Evolutionary conservation across 2,329 filamentous ascomycete species (phyloP).

Genomic region (Fusarium poae): DNA sequence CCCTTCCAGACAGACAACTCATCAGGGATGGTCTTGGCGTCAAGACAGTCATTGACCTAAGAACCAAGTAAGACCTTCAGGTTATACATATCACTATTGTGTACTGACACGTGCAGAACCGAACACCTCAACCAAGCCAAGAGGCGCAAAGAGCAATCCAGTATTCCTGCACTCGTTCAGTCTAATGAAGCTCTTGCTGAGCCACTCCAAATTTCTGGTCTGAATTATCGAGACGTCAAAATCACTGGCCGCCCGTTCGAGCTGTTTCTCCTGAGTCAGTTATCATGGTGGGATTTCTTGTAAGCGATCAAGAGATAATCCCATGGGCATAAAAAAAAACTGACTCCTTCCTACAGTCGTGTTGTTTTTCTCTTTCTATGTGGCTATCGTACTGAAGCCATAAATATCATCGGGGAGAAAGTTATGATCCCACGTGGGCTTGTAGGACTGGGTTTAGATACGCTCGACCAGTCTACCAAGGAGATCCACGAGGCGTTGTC

Average conservation of each 20-base stretch:
- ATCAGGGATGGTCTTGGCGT: slow-evolving; percentile 73
- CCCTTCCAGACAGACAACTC: slow-evolving; percentile 70
- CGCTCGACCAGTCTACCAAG: slow-evolving; percentile 73
- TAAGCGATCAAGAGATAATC: slow-evolving; percentile 53
- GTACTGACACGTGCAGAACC: slow-evolving; percentile 63
- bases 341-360: slow-evolving; percentile 44
- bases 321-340: neutral
- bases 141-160: slow-evolving; percentile 66
- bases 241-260: slow-evolving; percentile 81
- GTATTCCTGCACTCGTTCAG: slow-evolving; percentile 53
- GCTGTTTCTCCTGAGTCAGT: slow-evolving; percentile 72
- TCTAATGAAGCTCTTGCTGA: slow-evolving; percentile 66
- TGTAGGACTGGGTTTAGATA: slow-evolving; percentile 76
- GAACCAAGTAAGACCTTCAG: slow-evolving; percentile 71
- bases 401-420: slow-evolving; percentile 75
- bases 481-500: slow-evolving; percentile 65
- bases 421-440: slow-evolving; percentile 81
- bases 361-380: slow-evolving; percentile 72
- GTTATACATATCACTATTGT: neutral
- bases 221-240: slow-evolving; percentile 75
- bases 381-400: slow-evolving; percentile 76
- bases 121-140: slow-evolving; percentile 78
- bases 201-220: slow-evolving; percentile 71
- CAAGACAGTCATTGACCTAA: slow-evolving; percentile 81
- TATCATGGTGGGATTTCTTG: slow-evolving; percentile 77